A percentile compares a stretch with the other conserved stretches of the same genome.
Conservation (phyloP, 371 early-diverging fungal species). For the Lichtheimia corymbifera region DNA sequence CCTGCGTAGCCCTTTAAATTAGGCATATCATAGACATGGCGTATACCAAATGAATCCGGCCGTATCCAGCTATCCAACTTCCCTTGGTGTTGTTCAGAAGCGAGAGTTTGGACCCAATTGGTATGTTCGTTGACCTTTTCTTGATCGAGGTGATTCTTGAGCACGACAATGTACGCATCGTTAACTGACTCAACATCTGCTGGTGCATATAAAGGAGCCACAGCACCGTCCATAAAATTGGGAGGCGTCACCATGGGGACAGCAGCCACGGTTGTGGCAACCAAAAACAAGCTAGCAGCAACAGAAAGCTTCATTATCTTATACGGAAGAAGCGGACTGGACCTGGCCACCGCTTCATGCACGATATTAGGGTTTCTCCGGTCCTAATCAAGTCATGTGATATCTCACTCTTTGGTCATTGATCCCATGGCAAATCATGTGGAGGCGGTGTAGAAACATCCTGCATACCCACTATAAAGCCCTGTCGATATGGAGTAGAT, state of each 20-base stretch:
- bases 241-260: conserved; percentile 32
- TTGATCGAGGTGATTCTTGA: conserved; percentile 59
- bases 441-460: too few relatives aligned
- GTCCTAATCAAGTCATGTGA: too few relatives aligned
- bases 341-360: too few relatives aligned
- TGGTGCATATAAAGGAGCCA: conserved; percentile 72
- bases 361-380: too few relatives aligned
- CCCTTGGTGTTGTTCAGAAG: conserved; percentile 17
- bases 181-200: conserved; percentile 66
- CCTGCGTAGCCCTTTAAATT: conserved; percentile 83
- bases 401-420: too few relatives aligned
- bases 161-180: conserved; percentile 85
- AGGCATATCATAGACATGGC: conserved; percentile 75
- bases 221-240: conserved; percentile 29
- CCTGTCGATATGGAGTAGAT: too few relatives aligned
- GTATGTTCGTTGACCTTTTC: conserved; percentile 29
- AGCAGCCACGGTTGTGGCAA: conserved; percentile 21
- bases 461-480: too few relatives aligned
- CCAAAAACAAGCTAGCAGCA: conserved; percentile 23
- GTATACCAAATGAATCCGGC: conserved; percentile 48
- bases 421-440: too few relatives aligned
- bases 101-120: conserved; percentile 34
- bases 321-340: neutral
- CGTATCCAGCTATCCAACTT: conserved; percentile 16
- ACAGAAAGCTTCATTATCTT: conserved; percentile 10